Conservation (phyloP, 257 asterid genomes). For the Petunia secreta region DNA sequence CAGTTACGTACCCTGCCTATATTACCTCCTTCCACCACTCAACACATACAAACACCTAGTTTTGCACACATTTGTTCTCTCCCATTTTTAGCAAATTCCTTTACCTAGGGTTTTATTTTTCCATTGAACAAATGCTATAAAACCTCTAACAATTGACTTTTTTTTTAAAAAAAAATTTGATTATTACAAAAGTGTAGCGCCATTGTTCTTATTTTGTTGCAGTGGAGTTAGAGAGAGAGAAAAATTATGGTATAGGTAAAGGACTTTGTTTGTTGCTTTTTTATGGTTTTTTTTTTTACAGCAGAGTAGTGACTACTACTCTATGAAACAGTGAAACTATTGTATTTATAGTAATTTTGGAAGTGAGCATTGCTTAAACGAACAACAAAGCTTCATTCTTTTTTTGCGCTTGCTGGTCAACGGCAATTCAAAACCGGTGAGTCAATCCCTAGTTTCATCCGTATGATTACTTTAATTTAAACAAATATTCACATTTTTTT, state of each 20-base stretch:
- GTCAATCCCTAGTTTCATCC: conserved; percentile 4
- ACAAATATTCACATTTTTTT: background rate
- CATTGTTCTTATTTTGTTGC: background rate
- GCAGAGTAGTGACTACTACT: background rate
- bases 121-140: background rate
- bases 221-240: background rate
- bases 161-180: background rate
- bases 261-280: conserved; percentile 1
- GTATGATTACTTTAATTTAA: background rate
- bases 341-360: background rate
- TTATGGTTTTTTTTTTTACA: background rate
- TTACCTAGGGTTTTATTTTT: background rate
- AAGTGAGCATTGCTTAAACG: background rate
- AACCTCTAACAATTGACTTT: background rate
- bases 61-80: conserved; percentile 17
- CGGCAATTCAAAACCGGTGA: conserved; percentile 3
- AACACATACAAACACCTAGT: too few relatives aligned
- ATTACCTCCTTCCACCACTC: too few relatives aligned
- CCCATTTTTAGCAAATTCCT: conserved; percentile 30
- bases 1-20: conserved; percentile 14
- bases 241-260: background rate
- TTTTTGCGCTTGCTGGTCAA: background rate
- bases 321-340: conserved; percentile 8
- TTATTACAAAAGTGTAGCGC: background rate
- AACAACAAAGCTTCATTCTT: background rate